These are phyloP conservation scores for Pterula multifida DNA, from an alignment of 1,284 basidiomycete genomes.

Conservation along the genomic window DNA sequence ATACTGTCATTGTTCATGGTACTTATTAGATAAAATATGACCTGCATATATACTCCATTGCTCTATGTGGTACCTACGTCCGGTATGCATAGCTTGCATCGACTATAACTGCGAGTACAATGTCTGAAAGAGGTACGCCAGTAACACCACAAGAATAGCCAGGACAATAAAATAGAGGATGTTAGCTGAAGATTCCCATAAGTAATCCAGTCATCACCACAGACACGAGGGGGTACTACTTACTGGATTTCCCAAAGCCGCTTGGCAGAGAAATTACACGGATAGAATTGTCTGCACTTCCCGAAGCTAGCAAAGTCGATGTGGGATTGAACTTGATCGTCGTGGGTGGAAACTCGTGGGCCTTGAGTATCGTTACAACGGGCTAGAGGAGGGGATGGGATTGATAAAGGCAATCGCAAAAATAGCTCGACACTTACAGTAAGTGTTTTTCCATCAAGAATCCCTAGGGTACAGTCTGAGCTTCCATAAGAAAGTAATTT, in stretches of 20 bases:
- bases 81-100: no score
- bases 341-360: conserved; percentile 93
- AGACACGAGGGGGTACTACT: conserved; percentile 15
- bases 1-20: not conserved
- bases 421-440: conserved; percentile 53
- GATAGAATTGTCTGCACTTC: conserved; percentile 85
- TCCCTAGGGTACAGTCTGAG: conserved; percentile 78
- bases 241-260: conserved; percentile 38
- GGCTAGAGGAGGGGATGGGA: conserved; percentile 65
- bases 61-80: no score
- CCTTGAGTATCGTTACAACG: conserved; percentile 77
- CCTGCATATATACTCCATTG: no score
- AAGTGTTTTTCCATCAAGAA: conserved; percentile 75
- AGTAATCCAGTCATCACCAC: not conserved
- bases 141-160: not conserved
- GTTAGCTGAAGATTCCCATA: not conserved
- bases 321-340: conserved; percentile 80
- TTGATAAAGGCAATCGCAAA: not conserved
- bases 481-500: conserved; percentile 76
- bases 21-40: no score
- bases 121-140: not conserved
- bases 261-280: conserved; percentile 72
- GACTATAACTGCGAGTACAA: not conserved
- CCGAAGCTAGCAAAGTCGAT: conserved; percentile 77
- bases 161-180: not conserved